A percentile compares a stretch with the other conserved stretches of the same genome.
These are phyloP conservation scores for Didymella keratinophila DNA, from an alignment of 2,329 filamentous ascomycete species.

Conservation along the genomic window DNA sequence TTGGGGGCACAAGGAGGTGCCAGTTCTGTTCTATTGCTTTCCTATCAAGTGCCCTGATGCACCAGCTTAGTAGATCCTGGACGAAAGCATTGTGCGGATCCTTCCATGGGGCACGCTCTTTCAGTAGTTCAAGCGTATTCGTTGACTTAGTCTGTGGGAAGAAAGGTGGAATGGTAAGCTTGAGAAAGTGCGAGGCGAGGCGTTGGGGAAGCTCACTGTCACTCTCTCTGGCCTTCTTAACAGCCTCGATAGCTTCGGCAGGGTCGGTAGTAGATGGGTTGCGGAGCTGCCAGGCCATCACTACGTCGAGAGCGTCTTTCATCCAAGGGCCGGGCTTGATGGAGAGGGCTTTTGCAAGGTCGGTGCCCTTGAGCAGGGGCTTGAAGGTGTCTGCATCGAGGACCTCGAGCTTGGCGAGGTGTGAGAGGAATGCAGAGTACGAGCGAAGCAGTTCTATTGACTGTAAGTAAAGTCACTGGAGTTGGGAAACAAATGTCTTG, in stretches of 20 bases:
- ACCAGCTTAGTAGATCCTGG: conserved; percentile 68
- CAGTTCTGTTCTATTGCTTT: conserved; percentile 64
- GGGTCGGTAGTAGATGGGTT: conserved; percentile 73
- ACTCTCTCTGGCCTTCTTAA: conserved; percentile 49
- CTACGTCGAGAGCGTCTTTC: conserved; percentile 77
- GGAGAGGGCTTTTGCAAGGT: conserved; percentile 71
- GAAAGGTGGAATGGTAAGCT: conserved; percentile 69
- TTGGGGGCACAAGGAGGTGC: conserved; percentile 72
- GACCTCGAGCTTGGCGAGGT: conserved; percentile 60
- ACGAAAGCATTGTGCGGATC: conserved; percentile 58
- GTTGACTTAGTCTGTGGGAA: conserved; percentile 58
- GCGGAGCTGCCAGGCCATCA: conserved; percentile 87
- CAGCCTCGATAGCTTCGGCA: conserved; percentile 55
- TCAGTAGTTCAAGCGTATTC: conserved; percentile 63
- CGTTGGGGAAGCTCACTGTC: conserved; percentile 60
- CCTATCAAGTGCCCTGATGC: conserved; percentile 61
- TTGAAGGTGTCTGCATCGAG: conserved; percentile 59
- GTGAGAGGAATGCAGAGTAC: conserved; percentile 63
- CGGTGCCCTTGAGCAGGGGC: conserved; percentile 73
- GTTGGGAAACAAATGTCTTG: no score
- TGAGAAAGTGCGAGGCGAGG: conserved; percentile 65
- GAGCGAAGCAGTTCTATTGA: conserved; percentile 55
- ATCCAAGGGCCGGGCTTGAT: conserved; percentile 84
- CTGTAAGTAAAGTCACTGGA: conserved; percentile 23
- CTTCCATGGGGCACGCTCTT: conserved; percentile 68